Conservation (phyloP, 2,329 filamentous ascomycete species). For the Pestalotiopsis fici region DNA sequence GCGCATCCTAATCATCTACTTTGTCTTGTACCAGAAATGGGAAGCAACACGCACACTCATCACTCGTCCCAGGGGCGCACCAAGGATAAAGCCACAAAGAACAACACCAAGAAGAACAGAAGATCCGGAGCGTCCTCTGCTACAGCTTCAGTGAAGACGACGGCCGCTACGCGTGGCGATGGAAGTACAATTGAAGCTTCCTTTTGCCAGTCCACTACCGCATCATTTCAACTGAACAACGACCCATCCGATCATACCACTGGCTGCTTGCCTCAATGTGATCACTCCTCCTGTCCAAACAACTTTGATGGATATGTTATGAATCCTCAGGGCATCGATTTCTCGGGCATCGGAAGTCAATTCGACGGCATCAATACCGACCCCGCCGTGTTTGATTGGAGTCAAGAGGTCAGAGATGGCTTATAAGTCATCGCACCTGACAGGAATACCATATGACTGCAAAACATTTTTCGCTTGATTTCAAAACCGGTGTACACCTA, state of each 20-base stretch:
- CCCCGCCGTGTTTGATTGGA: background rate
- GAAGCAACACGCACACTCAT: background rate
- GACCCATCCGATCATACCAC: background rate
- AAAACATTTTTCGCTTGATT: too few species aligned
- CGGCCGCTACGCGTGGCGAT: background rate
- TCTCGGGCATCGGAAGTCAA: background rate
- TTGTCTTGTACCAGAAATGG: background rate
- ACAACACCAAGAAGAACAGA: background rate
- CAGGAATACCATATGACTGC: too few species aligned
- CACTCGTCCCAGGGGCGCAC: background rate
- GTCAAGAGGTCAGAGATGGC: background rate
- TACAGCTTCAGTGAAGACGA: background rate
- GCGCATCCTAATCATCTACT: background rate
- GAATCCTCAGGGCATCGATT: background rate
- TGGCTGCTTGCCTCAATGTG: background rate
- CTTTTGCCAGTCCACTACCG: background rate
- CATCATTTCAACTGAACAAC: background rate
- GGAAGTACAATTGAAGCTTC: background rate
- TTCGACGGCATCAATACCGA: background rate
- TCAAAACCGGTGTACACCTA: too few species aligned
- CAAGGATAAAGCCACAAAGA: background rate
- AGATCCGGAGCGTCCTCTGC: background rate
- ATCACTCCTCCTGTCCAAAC: background rate
- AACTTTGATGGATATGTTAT: background rate
- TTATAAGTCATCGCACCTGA: background rate